Conservation (phyloP, 2,329 filamentous ascomycete species). For the Trichoderma koningiopsis region DNA sequence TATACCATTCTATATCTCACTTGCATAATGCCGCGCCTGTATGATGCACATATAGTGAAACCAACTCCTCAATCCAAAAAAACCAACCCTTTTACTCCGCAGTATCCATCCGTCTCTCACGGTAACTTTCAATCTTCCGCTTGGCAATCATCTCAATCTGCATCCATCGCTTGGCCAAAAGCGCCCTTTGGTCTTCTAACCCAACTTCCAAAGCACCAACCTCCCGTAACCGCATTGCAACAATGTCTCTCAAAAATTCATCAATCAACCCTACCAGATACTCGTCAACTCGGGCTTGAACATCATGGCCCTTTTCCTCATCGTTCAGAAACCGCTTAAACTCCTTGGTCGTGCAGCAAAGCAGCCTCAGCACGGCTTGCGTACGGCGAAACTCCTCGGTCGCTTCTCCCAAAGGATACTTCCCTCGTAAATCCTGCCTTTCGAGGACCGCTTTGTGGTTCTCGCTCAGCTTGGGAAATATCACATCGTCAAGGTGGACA, state of each 20-base stretch:
- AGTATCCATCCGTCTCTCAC: neutral
- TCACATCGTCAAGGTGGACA: conserved; percentile 50
- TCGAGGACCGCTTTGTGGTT: conserved; percentile 46
- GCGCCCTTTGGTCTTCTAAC: neutral
- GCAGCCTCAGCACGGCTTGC: conserved; percentile 52
- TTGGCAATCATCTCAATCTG: conserved; percentile 5
- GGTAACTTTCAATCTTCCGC: neutral
- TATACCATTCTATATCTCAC: neutral
- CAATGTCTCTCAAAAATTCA: neutral
- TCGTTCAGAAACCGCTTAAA: conserved; percentile 45
- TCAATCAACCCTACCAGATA: neutral
- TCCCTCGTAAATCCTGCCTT: conserved; percentile 51
- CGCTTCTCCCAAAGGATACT: conserved; percentile 52
- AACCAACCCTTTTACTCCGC: neutral
- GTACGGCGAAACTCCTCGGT: conserved; percentile 54
- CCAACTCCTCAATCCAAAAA: no score
- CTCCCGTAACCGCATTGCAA: neutral
- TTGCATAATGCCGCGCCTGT: neutral
- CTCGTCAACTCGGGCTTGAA: conserved; percentile 1
- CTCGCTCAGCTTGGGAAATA: conserved; percentile 45
- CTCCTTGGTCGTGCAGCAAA: conserved; percentile 37
- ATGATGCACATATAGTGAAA: neutral
- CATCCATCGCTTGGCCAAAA: conserved; percentile 8
- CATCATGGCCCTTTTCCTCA: conserved; percentile 37
- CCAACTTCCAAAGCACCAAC: conserved; percentile 4